Conservation (phyloP, 2,329 filamentous ascomycete genomes). For the Juglanconis sp. region DNA sequence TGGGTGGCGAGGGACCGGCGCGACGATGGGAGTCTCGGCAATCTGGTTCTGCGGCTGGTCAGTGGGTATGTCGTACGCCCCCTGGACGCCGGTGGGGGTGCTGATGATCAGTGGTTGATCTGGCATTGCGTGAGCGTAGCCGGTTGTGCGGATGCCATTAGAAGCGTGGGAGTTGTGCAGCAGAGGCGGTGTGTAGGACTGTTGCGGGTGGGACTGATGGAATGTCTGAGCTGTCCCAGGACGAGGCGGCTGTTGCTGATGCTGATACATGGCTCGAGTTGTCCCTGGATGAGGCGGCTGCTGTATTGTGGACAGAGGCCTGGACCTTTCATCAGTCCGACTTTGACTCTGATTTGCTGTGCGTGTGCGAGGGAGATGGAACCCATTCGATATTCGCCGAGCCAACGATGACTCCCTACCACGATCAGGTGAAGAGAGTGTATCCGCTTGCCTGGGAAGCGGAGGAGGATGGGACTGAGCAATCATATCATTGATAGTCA, state of each 20-base stretch:
- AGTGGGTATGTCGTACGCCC: constrained; percentile 47
- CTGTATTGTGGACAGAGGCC: constrained; percentile 4
- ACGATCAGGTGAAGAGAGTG: constrained; percentile 35
- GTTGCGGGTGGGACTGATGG: constrained; percentile 11
- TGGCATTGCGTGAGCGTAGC: constrained; percentile 27
- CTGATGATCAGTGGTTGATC: constrained; percentile 60
- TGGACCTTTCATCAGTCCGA: constrained; percentile 19
- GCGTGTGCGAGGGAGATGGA: constrained; percentile 40
- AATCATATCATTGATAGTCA: constrained; percentile 31
- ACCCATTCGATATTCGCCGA: constrained; percentile 41
- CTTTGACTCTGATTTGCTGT: constrained; percentile 31
- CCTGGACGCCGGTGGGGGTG: constrained; percentile 53
- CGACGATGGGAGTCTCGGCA: constrained; percentile 45
- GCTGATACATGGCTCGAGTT: neutral
- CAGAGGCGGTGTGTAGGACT: constrained; percentile 4
- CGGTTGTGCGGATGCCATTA: constrained; percentile 18
- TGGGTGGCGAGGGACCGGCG: constrained; percentile 52
- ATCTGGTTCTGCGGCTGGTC: constrained; percentile 29
- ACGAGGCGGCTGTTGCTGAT: neutral
- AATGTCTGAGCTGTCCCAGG: constrained; percentile 9
- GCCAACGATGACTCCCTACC: constrained; percentile 34
- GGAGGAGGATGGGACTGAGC: constrained; percentile 34
- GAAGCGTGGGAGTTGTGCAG: constrained; percentile 21
- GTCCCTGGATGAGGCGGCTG: neutral
- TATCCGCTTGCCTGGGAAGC: constrained; percentile 36